Evolutionary conservation across 164 flowering plant species (phyloP), one percentile per base, ranked within the genome.

Genomic region (Nymphaea thermarum): DNA sequence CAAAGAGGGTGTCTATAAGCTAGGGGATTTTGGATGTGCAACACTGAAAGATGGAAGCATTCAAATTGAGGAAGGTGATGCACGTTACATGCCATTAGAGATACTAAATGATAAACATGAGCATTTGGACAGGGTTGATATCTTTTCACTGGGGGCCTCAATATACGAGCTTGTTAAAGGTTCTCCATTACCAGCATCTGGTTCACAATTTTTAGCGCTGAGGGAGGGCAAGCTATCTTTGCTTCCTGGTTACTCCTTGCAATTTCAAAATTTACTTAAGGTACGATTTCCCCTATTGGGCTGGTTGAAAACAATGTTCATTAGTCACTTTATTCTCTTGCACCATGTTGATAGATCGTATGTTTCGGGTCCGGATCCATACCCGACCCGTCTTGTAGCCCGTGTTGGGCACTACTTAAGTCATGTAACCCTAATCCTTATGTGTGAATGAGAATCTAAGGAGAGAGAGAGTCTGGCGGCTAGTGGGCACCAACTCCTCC

Each of bases 11-110:
- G 75, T 84, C 69, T 91, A 84, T 73, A 94, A 94, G 78, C 96
- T 94, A 74, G 99, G 99, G 60, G 99, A 94, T 75, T 90, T 94
- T 77, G 99, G 99, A 68, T 88, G 96, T 79, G 92, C 96, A 45
- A 91, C 93, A 43, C 89, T 82, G 12, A 72, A 90, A 2, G 80
- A 91, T 71, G 73, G 77, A 64, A 90, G 88, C 78, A 76, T 94
- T 62, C 89, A 96, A 7, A 77, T 91, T 67, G 99, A 94, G 75
- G 99, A 91, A 75, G 98, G 99, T 3, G 99, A 94, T 84, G 95
- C 93, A 25, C 90, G 98, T 1, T 94, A 94, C 74, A 88, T 90
- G 97, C 96, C 99, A 70, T 91, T 77, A 66, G 99, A 94, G 82
- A 88, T 94, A 64, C 73, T 94, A 64, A 94, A 91, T 70, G 96